phyloP scores from a whole-genome alignment of 208 protist genomes.

The Crithidia sp. region DNA sequence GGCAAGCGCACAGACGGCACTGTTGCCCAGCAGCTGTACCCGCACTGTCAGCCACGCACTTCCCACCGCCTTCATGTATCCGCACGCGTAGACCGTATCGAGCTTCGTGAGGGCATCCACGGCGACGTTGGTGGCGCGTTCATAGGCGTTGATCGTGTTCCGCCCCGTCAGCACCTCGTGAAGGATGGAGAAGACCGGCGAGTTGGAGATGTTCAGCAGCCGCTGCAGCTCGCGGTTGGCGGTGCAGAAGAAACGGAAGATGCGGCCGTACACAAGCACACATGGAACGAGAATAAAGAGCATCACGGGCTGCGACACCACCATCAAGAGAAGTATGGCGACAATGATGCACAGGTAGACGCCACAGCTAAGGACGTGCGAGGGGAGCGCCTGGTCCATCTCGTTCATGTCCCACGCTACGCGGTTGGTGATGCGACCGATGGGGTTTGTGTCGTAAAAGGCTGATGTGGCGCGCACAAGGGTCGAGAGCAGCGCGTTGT shows the following conservation, averaged over 20 bases:
- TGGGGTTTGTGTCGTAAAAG: slow-evolving; percentile 95
- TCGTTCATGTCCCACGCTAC: slow-evolving; percentile 90
- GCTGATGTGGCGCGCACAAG: slow-evolving; percentile 53
- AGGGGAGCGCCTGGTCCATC: slow-evolving; percentile 71
- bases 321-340: slow-evolving; percentile 48
- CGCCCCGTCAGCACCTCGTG: slow-evolving; percentile 68
- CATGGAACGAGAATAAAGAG: slow-evolving; percentile 53
- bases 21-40: slow-evolving; percentile 84
- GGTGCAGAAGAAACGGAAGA: slow-evolving; percentile 71
- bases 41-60: slow-evolving; percentile 90
- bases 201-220: slow-evolving; percentile 72
- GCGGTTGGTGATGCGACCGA: slow-evolving; percentile 94
- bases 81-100: slow-evolving; percentile 48
- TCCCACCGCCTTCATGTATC: slow-evolving; percentile 42
- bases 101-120: slow-evolving; percentile 38
- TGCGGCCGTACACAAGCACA: slow-evolving; percentile 59
- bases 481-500: slow-evolving; percentile 48
- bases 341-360: slow-evolving; percentile 37
- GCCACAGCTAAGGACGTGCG: slow-evolving; percentile 27
- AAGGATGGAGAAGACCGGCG: slow-evolving; percentile 85
- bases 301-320: slow-evolving; percentile 48
- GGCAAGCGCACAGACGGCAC: slow-evolving; percentile 59
- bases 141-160: slow-evolving; percentile 86
- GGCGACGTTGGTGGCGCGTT: slow-evolving; percentile 58
- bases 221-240: slow-evolving; percentile 86